Percentiles rank a stretch among this genome's conserved stretches.
Evolutionary conservation across 192 early-diverging fungal genomes (phyloP).

Genomic region (Umbelopsis sp.): DNA sequence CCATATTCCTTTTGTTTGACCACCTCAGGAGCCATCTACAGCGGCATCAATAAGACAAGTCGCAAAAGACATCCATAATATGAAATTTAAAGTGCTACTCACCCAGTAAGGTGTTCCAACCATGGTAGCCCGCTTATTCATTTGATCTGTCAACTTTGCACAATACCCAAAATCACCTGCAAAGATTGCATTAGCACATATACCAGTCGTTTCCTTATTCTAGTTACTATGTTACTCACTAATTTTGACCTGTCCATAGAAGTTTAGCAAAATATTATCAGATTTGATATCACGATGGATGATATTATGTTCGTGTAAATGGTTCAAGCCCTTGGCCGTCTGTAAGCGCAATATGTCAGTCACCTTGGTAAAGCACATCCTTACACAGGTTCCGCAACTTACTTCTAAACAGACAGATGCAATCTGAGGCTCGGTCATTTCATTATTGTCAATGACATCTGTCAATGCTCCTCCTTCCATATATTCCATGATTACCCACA

Average conservation of each 20-base stretch:
- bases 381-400: not conserved
- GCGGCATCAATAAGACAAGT: slow-evolving; percentile 58
- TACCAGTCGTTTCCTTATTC: not conserved
- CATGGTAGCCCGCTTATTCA: slow-evolving; percentile 82
- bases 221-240: slow-evolving; percentile 39
- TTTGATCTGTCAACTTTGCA: slow-evolving; percentile 74
- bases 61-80: slow-evolving; percentile 28
- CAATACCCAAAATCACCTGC: slow-evolving; percentile 88
- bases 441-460: slow-evolving; percentile 80
- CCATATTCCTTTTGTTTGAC: slow-evolving; percentile 93
- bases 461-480: slow-evolving; percentile 91
- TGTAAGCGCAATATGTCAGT: not conserved
- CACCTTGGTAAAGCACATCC: not conserved
- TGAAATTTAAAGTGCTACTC: not conserved
- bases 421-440: slow-evolving; percentile 84
- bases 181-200: slow-evolving; percentile 1
- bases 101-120: slow-evolving; percentile 90
- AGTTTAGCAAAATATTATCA: slow-evolving; percentile 79
- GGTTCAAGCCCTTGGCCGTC: slow-evolving; percentile 75
- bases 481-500: slow-evolving; percentile 93
- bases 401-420: slow-evolving; percentile 77
- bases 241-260: slow-evolving; percentile 74
- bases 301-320: slow-evolving; percentile 74
- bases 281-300: slow-evolving; percentile 91
- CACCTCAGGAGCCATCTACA: slow-evolving; percentile 93